Conservation (phyloP, 805 yeast species). For the Naumovozyma castellii region DNA sequence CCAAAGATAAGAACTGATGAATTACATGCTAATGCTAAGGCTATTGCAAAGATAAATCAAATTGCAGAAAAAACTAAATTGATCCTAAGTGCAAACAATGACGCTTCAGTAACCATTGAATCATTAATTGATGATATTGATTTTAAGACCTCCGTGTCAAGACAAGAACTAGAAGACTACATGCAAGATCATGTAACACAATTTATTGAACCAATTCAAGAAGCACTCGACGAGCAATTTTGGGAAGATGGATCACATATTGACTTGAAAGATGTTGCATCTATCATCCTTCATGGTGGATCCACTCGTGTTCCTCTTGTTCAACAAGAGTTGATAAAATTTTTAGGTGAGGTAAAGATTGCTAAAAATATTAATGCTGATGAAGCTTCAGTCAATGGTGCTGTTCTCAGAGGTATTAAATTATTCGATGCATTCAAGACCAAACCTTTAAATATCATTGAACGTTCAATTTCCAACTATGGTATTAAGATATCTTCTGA, state of each 20-base stretch:
- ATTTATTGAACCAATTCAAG: conserved; percentile 43
- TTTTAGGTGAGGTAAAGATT: conserved; percentile 51
- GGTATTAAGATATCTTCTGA: conserved; percentile 29
- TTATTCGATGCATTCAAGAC: conserved; percentile 61
- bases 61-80: conserved; percentile 84
- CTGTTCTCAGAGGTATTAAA: conserved; percentile 73
- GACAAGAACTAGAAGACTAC: conserved; percentile 69
- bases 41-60: conserved; percentile 61
- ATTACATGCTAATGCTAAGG: conserved; percentile 41
- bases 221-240: conserved; percentile 37
- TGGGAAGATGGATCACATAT: conserved; percentile 20
- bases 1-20: conserved; percentile 31
- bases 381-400: conserved; percentile 86
- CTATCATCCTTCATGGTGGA: conserved; percentile 84
- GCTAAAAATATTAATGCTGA: conserved; percentile 89
- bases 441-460: conserved; percentile 46
- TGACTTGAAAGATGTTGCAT: conserved; percentile 36
- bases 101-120: conserved; percentile 70
- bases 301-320: conserved; percentile 84
- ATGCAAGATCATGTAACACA: conserved; percentile 30
- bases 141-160: conserved; percentile 53
- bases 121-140: conserved; percentile 65
- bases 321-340: conserved; percentile 46
- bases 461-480: conserved; percentile 44
- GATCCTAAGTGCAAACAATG: conserved; percentile 79